These are phyloP conservation scores for Penicillium silybi DNA, from an alignment of 495 filamentous ascomycete species.

Conservation along the genomic window DNA sequence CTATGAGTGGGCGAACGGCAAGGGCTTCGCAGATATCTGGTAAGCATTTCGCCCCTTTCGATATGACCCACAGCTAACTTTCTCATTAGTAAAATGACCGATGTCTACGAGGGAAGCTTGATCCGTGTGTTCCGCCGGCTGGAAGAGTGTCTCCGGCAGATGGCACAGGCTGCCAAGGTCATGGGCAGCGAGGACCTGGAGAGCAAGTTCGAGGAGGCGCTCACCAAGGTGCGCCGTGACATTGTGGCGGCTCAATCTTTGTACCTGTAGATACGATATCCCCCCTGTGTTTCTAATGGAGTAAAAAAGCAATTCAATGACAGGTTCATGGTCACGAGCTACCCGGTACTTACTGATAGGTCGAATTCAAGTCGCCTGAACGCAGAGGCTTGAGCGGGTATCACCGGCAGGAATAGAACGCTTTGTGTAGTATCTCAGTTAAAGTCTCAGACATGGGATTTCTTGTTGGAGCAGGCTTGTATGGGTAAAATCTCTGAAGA, in stretches of 20 bases:
- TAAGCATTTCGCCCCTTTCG: conserved; percentile 40
- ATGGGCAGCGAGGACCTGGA: conserved; percentile 96
- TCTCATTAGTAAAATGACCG: conserved; percentile 82
- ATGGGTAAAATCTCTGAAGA: not conserved
- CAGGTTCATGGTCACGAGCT: not conserved
- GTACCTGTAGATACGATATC: conserved; percentile 60
- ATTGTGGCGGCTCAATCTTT: conserved; percentile 91
- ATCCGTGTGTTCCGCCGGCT: conserved; percentile 94
- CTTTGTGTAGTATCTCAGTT: not conserved
- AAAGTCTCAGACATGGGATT: not conserved
- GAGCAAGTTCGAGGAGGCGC: conserved; percentile 77
- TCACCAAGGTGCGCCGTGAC: conserved; percentile 82
- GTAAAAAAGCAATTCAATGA: conserved; percentile 7
- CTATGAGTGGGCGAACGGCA: conserved; percentile 87
- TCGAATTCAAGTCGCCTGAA: not conserved
- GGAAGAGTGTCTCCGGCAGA: conserved; percentile 93
- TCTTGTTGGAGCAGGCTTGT: not conserved
- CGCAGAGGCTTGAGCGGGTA: conserved; percentile 7
- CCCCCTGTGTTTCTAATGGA: not conserved
- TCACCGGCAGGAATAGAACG: not conserved
- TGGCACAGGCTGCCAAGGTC: conserved; percentile 93
- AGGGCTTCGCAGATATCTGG: conserved; percentile 93
- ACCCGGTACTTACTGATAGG: not conserved
- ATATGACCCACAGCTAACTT: not conserved
- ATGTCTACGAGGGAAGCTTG: conserved; percentile 92